Percentiles rank a stretch among this genome's conserved stretches.
These are phyloP conservation scores for Candida tropicalis DNA, from an alignment of 1,139 yeast species.

Conservation along the genomic window DNA sequence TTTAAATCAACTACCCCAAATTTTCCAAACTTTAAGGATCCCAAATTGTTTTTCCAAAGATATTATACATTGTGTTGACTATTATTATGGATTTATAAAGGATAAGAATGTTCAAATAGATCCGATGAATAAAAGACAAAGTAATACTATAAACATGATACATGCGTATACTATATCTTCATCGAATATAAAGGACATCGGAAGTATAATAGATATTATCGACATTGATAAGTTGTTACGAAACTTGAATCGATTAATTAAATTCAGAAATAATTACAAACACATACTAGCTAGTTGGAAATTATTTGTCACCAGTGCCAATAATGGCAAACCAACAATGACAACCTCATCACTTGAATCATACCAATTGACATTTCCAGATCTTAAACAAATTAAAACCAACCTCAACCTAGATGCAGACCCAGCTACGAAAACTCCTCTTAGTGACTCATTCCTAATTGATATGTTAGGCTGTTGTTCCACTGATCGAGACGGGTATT, in stretches of 20 bases:
- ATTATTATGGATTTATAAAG: conserved; percentile 34
- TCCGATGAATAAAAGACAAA: conserved; percentile 20
- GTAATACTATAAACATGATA: conserved; percentile 31
- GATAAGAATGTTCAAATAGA: conserved; percentile 10
- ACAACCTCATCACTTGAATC: conserved; percentile 7
- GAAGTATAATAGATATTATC: conserved; percentile 38
- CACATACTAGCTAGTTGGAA: conserved; percentile 38
- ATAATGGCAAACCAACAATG: conserved; percentile 12
- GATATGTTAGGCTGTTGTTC: conserved; percentile 48
- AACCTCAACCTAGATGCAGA: conserved; percentile 32
- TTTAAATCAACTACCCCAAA: conserved; percentile 27
- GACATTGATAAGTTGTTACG: conserved; percentile 44
- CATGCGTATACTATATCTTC: conserved; percentile 33
- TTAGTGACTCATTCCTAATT: conserved; percentile 40
- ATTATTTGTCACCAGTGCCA: conserved; percentile 30
- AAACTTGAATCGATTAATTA: conserved; percentile 30
- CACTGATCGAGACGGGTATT: conserved; percentile 30
- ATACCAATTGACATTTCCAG: conserved; percentile 33
- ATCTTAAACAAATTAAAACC: conserved; percentile 34
- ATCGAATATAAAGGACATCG: conserved; percentile 18
- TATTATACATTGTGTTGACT: conserved; percentile 34
- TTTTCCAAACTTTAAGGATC: conserved; percentile 29
- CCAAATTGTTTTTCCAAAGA: conserved; percentile 39
- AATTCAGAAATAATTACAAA: conserved; percentile 36
- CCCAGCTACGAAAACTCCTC: conserved; percentile 18